Evolutionary conservation across 257 asterid species (phyloP), one percentile per base, ranked within the genome.

Genomic region (Perilla frutescens): DNA sequence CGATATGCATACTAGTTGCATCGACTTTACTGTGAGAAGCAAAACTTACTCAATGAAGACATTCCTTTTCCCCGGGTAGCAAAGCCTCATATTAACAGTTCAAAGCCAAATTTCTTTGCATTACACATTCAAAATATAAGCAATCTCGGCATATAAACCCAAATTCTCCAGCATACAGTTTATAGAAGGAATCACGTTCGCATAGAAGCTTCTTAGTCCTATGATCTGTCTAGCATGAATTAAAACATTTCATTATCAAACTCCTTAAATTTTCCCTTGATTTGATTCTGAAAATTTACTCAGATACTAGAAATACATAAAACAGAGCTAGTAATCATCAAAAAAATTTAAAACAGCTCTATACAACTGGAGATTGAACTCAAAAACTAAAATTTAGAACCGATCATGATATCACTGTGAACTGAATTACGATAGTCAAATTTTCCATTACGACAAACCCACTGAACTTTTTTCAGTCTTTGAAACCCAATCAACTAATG

Each of bases 81-180:
- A 67, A 67, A 67, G 5, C 72, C 10, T 50, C 36, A 34, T 13
- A n/a, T 29, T 4, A 37, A 53, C 39, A 37, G 34, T 54, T 66
- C 47, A 48, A 12, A 55, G 61, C 12, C 37, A 55, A 13, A 55
- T 55, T 55, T 51, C 57, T 20, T 54, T 36, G 7, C 37, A 20
- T 55, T 7, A 26, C 9, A 48, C 12, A 48, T 48, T 15, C 15
- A 5, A 43, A 43, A 43, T 43, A 43, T 9, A 43, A 43, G 48
- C 10, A 43, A 6, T 43, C 48, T 43, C 48, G 6, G 48, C 37
- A 5, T 50, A 20, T 50, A 50, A 50, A 50, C 26, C 5, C 56
- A n/a, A 50, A 26, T n/a, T 50, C 9, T 13, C 51, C 51, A 47
- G 13, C 51, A 9, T 47, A 47, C n/a, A 9, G 51, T 2, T 47